A percentile compares a stretch with the other conserved stretches of the same genome.
Evolutionary conservation across 306 rosid species (phyloP).

Genomic region (Dalbergia oliveri): DNA sequence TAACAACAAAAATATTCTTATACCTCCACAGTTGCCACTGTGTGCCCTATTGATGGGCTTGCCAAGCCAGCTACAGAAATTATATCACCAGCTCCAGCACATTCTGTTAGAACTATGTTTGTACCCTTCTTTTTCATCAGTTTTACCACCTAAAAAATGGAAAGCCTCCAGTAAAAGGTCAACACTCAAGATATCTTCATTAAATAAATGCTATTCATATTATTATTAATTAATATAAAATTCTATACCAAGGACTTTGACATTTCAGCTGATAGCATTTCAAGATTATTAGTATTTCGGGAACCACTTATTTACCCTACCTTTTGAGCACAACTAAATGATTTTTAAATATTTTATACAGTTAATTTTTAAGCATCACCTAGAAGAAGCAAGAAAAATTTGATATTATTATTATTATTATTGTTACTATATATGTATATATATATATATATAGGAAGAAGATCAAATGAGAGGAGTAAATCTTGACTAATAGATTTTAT

Average conservation of each 20-base stretch:
- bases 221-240: not conserved
- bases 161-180: constrained; percentile 37
- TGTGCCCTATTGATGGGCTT: constrained; percentile 89
- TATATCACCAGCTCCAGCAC: constrained; percentile 99
- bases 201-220: not conserved
- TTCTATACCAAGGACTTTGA: constrained; percentile 23
- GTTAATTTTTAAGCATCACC: constrained; percentile 14
- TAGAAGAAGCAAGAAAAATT: too few relatives aligned
- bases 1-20: not conserved
- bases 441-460: too few relatives aligned
- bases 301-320: constrained; percentile 20
- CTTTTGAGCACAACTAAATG: not conserved
- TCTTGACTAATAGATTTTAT: too few relatives aligned
- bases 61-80: constrained; percentile 91
- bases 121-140: constrained; percentile 98
- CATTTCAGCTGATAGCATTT: constrained; percentile 35
- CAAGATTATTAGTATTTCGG: constrained; percentile 29
- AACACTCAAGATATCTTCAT: constrained; percentile 27
- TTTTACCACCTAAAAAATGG: constrained; percentile 71
- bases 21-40: constrained; percentile 87
- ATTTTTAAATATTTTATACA: not conserved
- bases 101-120: constrained; percentile 67
- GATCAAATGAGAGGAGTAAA: too few relatives aligned
- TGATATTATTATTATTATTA: too few relatives aligned
- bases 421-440: too few relatives aligned